Conservation (phyloP, 345 rosid species). For the Moricandia moricandioides region DNA sequence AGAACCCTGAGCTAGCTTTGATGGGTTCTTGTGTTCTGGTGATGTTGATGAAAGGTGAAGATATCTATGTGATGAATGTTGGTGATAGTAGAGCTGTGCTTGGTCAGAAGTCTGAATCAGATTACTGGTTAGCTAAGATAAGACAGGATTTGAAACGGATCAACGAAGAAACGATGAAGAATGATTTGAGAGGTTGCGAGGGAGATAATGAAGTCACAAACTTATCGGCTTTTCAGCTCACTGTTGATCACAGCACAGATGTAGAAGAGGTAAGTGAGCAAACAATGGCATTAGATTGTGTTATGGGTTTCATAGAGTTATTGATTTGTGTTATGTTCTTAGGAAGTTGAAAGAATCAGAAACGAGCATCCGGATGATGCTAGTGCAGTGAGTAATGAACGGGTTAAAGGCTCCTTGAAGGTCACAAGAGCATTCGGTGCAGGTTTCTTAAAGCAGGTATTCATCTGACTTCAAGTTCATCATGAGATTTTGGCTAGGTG, state of each 20-base stretch:
- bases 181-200: constrained; percentile 55
- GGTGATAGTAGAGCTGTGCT: constrained; percentile 80
- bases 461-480: neutral
- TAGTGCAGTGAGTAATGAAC: constrained; percentile 63
- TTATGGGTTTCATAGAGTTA: neutral
- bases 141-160: constrained; percentile 83
- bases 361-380: constrained; percentile 82
- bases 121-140: constrained; percentile 65
- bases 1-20: neutral
- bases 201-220: constrained; percentile 36
- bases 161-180: constrained; percentile 74
- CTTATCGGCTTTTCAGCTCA: constrained; percentile 66
- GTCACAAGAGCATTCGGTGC: constrained; percentile 98
- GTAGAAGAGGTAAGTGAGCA: constrained; percentile 58
- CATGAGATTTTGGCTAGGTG: neutral
- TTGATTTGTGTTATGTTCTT: constrained; percentile 25
- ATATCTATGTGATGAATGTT: neutral
- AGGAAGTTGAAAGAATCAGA: constrained; percentile 87
- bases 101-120: constrained; percentile 69
- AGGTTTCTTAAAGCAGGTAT: constrained; percentile 88
- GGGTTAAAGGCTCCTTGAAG: constrained; percentile 91
- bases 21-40: constrained; percentile 5
- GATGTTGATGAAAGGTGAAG: constrained; percentile 1
- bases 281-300: neutral
- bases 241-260: constrained; percentile 81